Evolutionary conservation across 257 asterid species (phyloP), one percentile per base, ranked within the genome.

Genomic region (Salvia miltiorrhiza): DNA sequence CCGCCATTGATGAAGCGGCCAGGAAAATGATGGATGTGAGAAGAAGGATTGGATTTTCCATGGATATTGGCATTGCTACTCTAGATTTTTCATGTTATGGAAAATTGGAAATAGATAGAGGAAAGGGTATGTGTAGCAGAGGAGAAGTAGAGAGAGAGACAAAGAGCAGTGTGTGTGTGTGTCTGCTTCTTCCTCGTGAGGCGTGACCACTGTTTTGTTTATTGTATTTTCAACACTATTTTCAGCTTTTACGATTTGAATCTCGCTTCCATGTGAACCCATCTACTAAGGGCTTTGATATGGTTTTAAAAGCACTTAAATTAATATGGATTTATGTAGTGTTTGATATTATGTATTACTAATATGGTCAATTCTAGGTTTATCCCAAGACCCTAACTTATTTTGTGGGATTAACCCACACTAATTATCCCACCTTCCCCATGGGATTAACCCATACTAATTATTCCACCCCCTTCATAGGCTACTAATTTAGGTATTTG

Each of bases 1-100:
- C 67, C 39, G 59, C 80, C 16, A 32, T 30, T 1, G 76, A 4
- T 23, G 71, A 17, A 1, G 63, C 21, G 23, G 76, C 73, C 1
- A 35, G 52, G 64, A 48, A 63, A 67, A 74, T 52, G 45, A 76
- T 0, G 41, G 73, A n/a, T 4, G 39, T 0, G 7, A 79, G 70
- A 43, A 72, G 47, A 52, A 66, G 30, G 44, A 70, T 67, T 52
- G 32, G 69, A 65, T 24, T n/a, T 2, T 13, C 17, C 24, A 26
- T 35, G 16, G 20, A 2, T 49, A 67, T 13, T 16, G 26, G 6
- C 56, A 67, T 14, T 10, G 19, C 21, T 47, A 2, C 30, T 23
- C 74, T 11, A 71, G 48, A 5, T 9, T 55, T 35, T 60, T 45
- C 37, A 16, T 3, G 66, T 6, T 55, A 30, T n/a, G 60, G 2